Conservation (phyloP, 192 early-diverging fungal species). For the Entomortierella beljakovae region DNA sequence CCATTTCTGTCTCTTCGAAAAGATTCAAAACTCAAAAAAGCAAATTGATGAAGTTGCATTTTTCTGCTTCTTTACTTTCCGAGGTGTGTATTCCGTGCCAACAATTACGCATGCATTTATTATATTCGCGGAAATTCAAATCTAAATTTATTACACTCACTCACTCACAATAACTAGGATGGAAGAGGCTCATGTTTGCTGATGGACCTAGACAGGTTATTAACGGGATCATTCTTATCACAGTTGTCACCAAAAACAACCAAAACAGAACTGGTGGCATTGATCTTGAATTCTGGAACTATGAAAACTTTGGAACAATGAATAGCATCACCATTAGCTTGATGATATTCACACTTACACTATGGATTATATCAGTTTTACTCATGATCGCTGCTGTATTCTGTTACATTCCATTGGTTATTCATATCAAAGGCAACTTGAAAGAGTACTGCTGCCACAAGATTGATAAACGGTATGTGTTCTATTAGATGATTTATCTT, state of each 20-base stretch:
- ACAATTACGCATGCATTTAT: too few relatives aligned
- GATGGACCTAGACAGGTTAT: slow-evolving; percentile 86
- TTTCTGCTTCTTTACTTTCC: slow-evolving; percentile 85
- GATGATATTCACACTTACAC: slow-evolving; percentile 72
- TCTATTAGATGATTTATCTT: slow-evolving; percentile 1
- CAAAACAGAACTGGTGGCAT: neutral
- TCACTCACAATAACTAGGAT: slow-evolving; percentile 57
- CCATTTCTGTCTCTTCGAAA: slow-evolving; percentile 85
- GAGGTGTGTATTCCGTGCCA: slow-evolving; percentile 70
- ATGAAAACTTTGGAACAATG: neutral
- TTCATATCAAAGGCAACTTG: slow-evolving; percentile 85
- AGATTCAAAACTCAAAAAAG: slow-evolving; percentile 72
- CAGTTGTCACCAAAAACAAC: slow-evolving; percentile 21
- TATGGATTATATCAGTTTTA: slow-evolving; percentile 71
- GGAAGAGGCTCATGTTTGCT: slow-evolving; percentile 86
- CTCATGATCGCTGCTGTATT: slow-evolving; percentile 69
- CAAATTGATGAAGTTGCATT: slow-evolving; percentile 77
- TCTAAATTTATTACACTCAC: neutral
- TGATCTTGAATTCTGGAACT: slow-evolving; percentile 4
- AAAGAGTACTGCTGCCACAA: slow-evolving; percentile 92
- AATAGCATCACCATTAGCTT: slow-evolving; percentile 27
- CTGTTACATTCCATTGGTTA: slow-evolving; percentile 82
- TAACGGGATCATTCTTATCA: slow-evolving; percentile 62
- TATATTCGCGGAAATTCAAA: too few relatives aligned
- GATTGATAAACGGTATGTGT: slow-evolving; percentile 92